Base-by-base conservation (phyloP, 179 eudicot genomes). In the Gypsophila paniculata region DNA sequence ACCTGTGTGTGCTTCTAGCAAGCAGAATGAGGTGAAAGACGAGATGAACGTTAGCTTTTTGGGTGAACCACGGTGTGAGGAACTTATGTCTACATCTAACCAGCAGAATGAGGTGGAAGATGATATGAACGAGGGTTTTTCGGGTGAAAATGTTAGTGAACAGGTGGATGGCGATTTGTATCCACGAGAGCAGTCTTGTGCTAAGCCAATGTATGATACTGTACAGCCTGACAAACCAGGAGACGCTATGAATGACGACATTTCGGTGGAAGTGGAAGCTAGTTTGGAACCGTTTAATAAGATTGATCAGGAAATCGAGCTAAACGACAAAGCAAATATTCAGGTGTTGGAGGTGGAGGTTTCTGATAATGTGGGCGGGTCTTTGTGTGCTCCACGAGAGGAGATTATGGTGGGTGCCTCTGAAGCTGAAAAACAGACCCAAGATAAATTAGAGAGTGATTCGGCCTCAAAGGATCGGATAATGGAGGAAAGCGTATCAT, bases 361-460 rank as follows among this genome's bases (percentile, higher is more conserved):
- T 51, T n/a, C 54, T 51, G 54, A 51, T 1, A 15, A 51, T 5
- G 54, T n/a, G 15, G 54, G 54, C n/a, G 17, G 54, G 15, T 51
- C 54, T 11, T 14, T 5, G 54, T 51, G 54, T 51, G 54, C 18
- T 51, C 72, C 12, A 58, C 62, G 53, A 70, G 54, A 22, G 15
- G 48, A 32, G 52, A 49, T 15, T 53, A 48, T 8, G 0, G 44
- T 52, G 17, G 69, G 48, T 32, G 76, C 67, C 68, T 62, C 58
- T 26, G 36, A 55, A 19, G 39, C 52, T 34, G 74, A 67, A 29
- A 72, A 61, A 75, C 78, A 78, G 59, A 75, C 48, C 57, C 60
- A 61, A 58, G 52, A 48, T 48, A 48, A 48, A 48, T 48, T 48
- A 14, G 76, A 60, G 22, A 53, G 53, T 64, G 61, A 34, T 72